A percentile compares a stretch with the other conserved stretches of the same genome.
Evolutionary conservation across 179 eudicot genomes (phyloP).

Genomic region (Spinacia oleracea): DNA sequence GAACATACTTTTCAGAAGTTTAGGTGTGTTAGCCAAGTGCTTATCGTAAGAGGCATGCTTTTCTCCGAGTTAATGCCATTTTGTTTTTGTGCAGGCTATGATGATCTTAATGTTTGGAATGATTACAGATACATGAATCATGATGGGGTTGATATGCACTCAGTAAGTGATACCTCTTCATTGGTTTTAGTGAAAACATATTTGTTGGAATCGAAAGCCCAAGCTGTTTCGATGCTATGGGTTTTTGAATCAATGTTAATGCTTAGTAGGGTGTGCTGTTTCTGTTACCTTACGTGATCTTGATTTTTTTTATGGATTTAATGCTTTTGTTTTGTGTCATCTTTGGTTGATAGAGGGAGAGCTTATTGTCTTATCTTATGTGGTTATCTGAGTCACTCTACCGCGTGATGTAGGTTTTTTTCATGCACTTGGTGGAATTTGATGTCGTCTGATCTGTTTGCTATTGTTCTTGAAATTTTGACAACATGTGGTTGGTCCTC

Average conservation of each 20-base stretch:
- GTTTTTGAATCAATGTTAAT: not conserved
- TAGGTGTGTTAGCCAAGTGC: not conserved
- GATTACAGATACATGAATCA: conserved; percentile 70
- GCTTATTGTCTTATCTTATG: not conserved
- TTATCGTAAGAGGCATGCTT: not conserved
- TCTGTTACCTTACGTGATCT: too few species aligned
- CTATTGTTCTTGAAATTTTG: not conserved
- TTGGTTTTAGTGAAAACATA: not conserved
- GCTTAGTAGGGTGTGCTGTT: not conserved
- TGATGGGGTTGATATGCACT: conserved; percentile 67
- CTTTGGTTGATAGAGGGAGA: too few species aligned
- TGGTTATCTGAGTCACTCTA: not conserved
- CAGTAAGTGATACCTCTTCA: conserved; percentile 40
- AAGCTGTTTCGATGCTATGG: not conserved
- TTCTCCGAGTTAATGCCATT: not conserved
- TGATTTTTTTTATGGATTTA: not conserved
- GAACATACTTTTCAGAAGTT: not conserved
- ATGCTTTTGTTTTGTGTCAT: not conserved
- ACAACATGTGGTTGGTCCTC: not conserved
- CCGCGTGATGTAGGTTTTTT: not conserved
- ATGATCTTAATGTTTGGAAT: conserved; percentile 62
- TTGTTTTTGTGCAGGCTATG: conserved; percentile 51
- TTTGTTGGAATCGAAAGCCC: not conserved
- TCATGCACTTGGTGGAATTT: not conserved
- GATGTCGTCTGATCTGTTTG: not conserved